Percentiles rank a stretch among this genome's conserved stretches.
phyloP scores from a whole-genome alignment of 2,329 filamentous ascomycete genomes.

The Beauveria sp. region DNA sequence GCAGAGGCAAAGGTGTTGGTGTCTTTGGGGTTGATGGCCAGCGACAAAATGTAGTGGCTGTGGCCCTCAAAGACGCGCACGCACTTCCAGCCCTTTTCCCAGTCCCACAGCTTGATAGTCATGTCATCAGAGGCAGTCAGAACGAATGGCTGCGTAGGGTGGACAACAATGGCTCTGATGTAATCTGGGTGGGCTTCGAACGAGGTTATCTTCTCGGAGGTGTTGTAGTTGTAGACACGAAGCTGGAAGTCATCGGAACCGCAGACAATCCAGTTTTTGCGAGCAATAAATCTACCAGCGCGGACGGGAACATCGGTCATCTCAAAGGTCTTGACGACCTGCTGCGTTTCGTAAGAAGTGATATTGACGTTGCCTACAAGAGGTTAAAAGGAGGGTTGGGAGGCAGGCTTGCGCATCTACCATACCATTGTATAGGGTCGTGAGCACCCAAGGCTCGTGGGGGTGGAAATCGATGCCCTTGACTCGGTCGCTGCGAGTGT shows the following conservation, averaged over 20 bases:
- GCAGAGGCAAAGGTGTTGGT: slow-evolving; percentile 88
- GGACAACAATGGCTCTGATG: slow-evolving; percentile 91
- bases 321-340: slow-evolving; percentile 98
- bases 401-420: neutral
- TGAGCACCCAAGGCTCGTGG: slow-evolving; percentile 93
- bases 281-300: slow-evolving; percentile 89
- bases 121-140: slow-evolving; percentile 96
- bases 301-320: slow-evolving; percentile 96
- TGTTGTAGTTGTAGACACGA: slow-evolving; percentile 98
- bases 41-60: slow-evolving; percentile 91
- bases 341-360: slow-evolving; percentile 95
- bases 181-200: slow-evolving; percentile 99
- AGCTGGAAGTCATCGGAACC: slow-evolving; percentile 86
- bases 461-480: slow-evolving; percentile 98
- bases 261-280: slow-evolving; percentile 99
- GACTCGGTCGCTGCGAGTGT: slow-evolving; percentile 85
- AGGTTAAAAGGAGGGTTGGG: neutral
- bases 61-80: slow-evolving; percentile 96
- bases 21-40: slow-evolving; percentile 96
- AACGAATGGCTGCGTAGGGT: slow-evolving; percentile 92
- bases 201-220: slow-evolving; percentile 93
- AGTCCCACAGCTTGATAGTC: slow-evolving; percentile 98
- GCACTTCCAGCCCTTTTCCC: slow-evolving; percentile 98
- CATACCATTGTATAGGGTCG: slow-evolving; percentile 90
- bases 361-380: slow-evolving; percentile 93